Evolutionary conservation across 2,329 filamentous ascomycete species (phyloP).

Genomic region (Aureobasidium zeae): DNA sequence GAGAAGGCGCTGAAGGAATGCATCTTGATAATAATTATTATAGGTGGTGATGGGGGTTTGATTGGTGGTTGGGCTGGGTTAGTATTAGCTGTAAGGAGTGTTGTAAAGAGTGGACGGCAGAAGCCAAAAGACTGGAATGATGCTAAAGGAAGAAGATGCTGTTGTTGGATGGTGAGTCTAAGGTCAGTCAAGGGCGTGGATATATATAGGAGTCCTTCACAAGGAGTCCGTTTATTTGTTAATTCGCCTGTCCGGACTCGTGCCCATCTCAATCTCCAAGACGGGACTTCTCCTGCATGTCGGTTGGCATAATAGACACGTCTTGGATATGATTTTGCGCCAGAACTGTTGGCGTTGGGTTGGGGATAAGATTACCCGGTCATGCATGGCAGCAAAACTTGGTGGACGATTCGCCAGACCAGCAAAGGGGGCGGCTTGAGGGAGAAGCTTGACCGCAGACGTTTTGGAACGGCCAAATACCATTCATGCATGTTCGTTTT

Average conservation of each 20-base stretch:
- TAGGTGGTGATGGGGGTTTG: conserved; percentile 7
- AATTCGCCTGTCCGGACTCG: neutral
- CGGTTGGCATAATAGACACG: neutral
- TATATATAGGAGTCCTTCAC: conserved; percentile 10
- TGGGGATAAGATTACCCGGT: conserved; percentile 13
- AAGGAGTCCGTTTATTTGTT: conserved; percentile 5
- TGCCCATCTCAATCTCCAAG: conserved; percentile 8
- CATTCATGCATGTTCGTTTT: conserved; percentile 9
- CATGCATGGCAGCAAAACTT: neutral
- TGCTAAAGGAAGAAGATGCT: conserved; percentile 12
- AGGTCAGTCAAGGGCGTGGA: neutral
- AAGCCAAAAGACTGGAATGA: conserved; percentile 14
- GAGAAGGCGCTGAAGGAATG: conserved; percentile 13
- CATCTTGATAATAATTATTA: conserved; percentile 11
- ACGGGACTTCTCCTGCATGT: neutral
- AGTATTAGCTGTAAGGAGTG: conserved; percentile 7
- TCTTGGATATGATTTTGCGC: conserved; percentile 12
- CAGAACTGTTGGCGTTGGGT: conserved; percentile 12
- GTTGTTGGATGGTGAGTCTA: conserved; percentile 14
- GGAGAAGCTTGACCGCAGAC: conserved; percentile 9
- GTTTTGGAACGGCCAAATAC: conserved; percentile 8
- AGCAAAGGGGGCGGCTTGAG: conserved; percentile 7
- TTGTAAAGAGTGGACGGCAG: conserved; percentile 16
- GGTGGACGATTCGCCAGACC: conserved; percentile 2
- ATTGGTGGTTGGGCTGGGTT: conserved; percentile 7